Conservation (phyloP, 768 basidiomycete genomes). For the Boletus tomentosulus region DNA sequence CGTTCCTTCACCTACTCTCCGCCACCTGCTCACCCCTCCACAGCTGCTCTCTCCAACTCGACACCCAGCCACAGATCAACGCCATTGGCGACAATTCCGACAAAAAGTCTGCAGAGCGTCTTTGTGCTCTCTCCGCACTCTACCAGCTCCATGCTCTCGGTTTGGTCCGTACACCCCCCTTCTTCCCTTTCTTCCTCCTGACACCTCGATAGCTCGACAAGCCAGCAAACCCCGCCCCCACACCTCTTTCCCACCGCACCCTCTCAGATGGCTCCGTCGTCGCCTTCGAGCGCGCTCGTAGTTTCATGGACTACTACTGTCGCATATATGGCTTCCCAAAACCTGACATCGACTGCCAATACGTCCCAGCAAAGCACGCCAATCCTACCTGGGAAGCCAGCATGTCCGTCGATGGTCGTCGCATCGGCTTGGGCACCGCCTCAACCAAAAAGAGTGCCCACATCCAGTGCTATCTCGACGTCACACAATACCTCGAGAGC, state of each 20-base stretch:
- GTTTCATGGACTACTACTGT: conserved; percentile 96
- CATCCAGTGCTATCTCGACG: conserved; percentile 79
- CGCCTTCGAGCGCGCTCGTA: conserved; percentile 67
- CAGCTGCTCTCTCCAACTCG: conserved; percentile 25
- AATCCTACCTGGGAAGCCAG: conserved; percentile 59
- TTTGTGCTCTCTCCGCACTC: conserved; percentile 73
- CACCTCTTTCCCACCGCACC: conserved; percentile 22
- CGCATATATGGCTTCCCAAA: conserved; percentile 67
- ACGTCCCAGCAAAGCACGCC: conserved; percentile 21
- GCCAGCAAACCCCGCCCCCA: conserved; percentile 18
- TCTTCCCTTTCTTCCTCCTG: background rate
- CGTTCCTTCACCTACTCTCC: background rate
- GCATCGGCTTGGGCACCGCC: conserved; percentile 77
- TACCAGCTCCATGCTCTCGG: conserved; percentile 63
- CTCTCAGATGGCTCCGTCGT: conserved; percentile 65
- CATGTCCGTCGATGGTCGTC: conserved; percentile 70
- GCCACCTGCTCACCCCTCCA: conserved; percentile 3
- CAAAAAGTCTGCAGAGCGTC: conserved; percentile 63
- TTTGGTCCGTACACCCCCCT: conserved; percentile 46
- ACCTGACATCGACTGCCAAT: conserved; percentile 62
- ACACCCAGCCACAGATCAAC: conserved; percentile 36
- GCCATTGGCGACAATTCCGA: conserved; percentile 59
- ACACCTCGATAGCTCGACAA: conserved; percentile 26
- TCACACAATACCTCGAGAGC: conserved; percentile 77
- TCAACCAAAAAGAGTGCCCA: conserved; percentile 67